Evolutionary conservation across 345 rosid species (phyloP).

Genomic region (Eucalyptus pauciflora): DNA sequence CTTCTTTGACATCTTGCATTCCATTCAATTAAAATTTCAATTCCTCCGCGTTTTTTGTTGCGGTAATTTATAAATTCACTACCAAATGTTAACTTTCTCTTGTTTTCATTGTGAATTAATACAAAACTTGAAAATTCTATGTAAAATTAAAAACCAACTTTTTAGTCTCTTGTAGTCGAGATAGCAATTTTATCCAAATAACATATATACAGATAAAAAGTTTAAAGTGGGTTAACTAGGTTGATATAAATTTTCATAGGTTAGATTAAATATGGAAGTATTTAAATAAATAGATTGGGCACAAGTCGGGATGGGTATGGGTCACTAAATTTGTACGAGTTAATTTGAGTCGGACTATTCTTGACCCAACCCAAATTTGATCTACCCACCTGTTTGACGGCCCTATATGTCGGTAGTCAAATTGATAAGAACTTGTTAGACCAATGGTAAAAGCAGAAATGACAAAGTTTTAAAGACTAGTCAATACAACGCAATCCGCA

Average conservation of each 20-base stretch:
- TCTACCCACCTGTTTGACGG: not conserved
- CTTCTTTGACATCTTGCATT: not conserved
- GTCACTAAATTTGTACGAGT: not conserved
- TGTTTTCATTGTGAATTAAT: not conserved
- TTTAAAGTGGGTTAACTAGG: not conserved
- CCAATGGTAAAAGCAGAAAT: not conserved
- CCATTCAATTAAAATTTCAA: not conserved
- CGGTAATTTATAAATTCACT: not conserved
- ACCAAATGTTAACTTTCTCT: not conserved
- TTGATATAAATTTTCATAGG: not conserved
- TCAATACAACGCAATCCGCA: not conserved
- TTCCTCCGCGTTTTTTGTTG: not conserved
- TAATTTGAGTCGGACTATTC: too few relatives aligned
- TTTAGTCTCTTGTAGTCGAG: too few relatives aligned
- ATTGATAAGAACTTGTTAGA: too few relatives aligned
- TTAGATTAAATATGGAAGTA: not conserved
- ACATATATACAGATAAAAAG: not conserved
- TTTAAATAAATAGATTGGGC: not conserved
- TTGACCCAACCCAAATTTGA: not conserved
- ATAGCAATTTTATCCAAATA: not conserved
- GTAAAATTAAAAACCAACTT: not conserved
- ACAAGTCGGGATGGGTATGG: rapidly evolving
- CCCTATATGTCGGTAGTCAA: not conserved
- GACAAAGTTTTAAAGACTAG: not conserved
- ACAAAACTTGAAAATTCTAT: not conserved